A percentile compares a stretch with the other conserved stretches of the same genome.
Conservation (phyloP, 495 filamentous ascomycete species). For the Talaromyces adpressus region DNA sequence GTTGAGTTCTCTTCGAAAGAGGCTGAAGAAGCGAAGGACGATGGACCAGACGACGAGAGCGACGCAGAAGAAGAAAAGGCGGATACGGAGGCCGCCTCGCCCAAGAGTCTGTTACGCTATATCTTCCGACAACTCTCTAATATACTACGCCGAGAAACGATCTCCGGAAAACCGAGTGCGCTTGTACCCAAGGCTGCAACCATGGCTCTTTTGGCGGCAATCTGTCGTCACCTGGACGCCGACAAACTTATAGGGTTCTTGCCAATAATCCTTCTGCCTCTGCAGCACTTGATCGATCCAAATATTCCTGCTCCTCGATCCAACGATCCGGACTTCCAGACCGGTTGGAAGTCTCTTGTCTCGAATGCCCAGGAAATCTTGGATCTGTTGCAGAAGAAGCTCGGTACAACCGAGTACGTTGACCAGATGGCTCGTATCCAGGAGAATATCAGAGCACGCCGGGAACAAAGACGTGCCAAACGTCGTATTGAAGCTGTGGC, state of each 20-base stretch:
- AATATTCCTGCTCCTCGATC: slow-evolving; percentile 62
- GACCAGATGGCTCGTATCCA: slow-evolving; percentile 59
- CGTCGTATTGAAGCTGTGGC: slow-evolving; percentile 77
- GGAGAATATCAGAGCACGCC: slow-evolving; percentile 56
- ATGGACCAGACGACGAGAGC: slow-evolving; percentile 28
- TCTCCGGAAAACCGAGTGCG: slow-evolving; percentile 51
- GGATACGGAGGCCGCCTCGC: slow-evolving; percentile 17
- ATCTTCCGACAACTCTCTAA: slow-evolving; percentile 68
- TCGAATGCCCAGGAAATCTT: slow-evolving; percentile 65
- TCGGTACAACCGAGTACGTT: slow-evolving; percentile 76
- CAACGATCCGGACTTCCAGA: slow-evolving; percentile 56
- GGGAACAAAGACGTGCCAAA: slow-evolving; percentile 70
- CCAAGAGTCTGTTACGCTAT: slow-evolving; percentile 54
- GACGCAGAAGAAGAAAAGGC: slow-evolving; percentile 37
- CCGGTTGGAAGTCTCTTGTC: slow-evolving; percentile 58
- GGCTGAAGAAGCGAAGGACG: slow-evolving; percentile 22
- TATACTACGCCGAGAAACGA: slow-evolving; percentile 70
- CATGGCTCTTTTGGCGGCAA: slow-evolving; percentile 61
- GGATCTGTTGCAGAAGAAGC: slow-evolving; percentile 67
- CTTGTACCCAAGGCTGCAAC: slow-evolving; percentile 68
- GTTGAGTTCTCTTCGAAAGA: slow-evolving; percentile 41
- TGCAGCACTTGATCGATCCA: slow-evolving; percentile 78
- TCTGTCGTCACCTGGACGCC: slow-evolving; percentile 48
- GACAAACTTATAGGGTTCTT: slow-evolving; percentile 54
- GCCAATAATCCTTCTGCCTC: slow-evolving; percentile 61